Percentiles rank a stretch among this genome's conserved stretches.
Evolutionary conservation across 1,139 yeast genomes (phyloP).

Genomic region (Lodderomyces elongisporus): DNA sequence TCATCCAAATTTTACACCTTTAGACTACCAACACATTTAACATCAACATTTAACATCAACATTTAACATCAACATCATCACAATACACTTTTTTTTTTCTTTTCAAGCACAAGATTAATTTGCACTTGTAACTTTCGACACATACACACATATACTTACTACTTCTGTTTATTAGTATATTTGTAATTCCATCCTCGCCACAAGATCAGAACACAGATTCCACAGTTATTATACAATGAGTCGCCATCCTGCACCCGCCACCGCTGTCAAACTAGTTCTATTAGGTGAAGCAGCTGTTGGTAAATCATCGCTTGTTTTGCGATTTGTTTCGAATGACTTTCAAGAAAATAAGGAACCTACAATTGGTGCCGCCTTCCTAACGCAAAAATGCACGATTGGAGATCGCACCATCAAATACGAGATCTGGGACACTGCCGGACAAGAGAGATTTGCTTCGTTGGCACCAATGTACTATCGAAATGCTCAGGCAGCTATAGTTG

Average conservation of each 20-base stretch:
- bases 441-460: conserved; percentile 90
- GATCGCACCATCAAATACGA: conserved; percentile 91
- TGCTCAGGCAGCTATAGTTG: conserved; percentile 98
- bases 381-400: conserved; percentile 90
- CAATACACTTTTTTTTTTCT: no score
- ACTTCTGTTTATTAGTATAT: no score
- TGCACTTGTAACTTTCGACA: no score
- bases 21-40: no score
- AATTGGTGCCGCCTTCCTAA: conserved; percentile 94
- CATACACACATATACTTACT: no score
- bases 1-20: no score
- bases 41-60: no score
- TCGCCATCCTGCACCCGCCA: conserved; percentile 14
- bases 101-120: no score
- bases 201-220: no score
- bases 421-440: conserved; percentile 99
- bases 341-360: conserved; percentile 97
- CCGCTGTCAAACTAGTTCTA: conserved; percentile 75
- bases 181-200: no score
- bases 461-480: conserved; percentile 98
- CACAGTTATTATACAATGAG: no score
- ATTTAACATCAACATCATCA: no score
- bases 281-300: conserved; percentile 99
- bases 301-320: conserved; percentile 83
- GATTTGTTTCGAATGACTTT: conserved; percentile 93